A percentile compares a stretch with the other conserved stretches of the same genome.
Conservation (phyloP, 2,329 filamentous ascomycete genomes). For the Dactylellina parvicollis region DNA sequence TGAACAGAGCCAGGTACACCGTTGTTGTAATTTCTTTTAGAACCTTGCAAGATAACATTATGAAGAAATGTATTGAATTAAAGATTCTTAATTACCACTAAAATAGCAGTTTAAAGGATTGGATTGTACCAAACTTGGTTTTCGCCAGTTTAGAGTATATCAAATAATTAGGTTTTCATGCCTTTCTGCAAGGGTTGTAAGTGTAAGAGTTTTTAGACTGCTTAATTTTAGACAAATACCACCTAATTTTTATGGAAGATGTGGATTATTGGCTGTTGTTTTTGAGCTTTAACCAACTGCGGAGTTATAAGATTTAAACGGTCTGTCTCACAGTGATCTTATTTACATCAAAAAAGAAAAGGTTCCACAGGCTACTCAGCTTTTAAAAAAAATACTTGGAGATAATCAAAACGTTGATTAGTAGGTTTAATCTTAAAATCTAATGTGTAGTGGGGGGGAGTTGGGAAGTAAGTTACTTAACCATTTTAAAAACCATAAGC, state of each 20-base stretch:
- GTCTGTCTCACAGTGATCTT: no score
- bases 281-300: no score
- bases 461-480: neutral
- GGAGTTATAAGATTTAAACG: no score
- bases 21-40: no score
- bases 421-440: conserved; percentile 4
- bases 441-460: neutral
- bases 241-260: neutral
- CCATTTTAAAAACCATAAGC: neutral
- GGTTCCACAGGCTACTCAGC: neutral
- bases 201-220: neutral
- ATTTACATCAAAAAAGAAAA: neutral
- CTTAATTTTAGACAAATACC: conserved; percentile 2
- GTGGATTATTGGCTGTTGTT: neutral
- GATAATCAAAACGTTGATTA: conserved; percentile 1
- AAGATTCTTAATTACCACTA: neutral
- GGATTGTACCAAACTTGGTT: neutral
- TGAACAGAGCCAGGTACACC: no score
- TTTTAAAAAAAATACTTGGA: conserved; percentile 4
- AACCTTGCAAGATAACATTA: no score
- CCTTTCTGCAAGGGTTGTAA: neutral
- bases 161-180: neutral
- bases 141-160: conserved; percentile 2
- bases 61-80: no score
- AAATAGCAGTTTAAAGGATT: neutral